These are phyloP conservation scores for Penicillium aurantiogriseum DNA, from an alignment of 2,329 filamentous ascomycete species.

Conservation along the genomic window DNA sequence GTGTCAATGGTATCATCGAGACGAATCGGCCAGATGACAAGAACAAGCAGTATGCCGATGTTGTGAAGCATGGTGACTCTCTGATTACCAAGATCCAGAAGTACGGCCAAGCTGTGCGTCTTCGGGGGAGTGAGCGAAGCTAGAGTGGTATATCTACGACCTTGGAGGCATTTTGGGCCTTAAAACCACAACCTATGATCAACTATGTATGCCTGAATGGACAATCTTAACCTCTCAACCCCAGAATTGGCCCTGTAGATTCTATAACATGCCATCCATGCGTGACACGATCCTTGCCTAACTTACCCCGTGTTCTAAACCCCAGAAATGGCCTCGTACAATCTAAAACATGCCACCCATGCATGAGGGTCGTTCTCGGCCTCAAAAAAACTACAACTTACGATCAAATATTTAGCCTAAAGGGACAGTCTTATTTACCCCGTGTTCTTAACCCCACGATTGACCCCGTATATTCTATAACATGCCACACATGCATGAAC, in stretches of 20 bases:
- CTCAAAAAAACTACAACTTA: conserved; percentile 3
- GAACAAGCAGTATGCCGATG: conserved; percentile 99
- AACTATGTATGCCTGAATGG: conserved; percentile 10
- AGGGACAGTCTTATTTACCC: conserved; percentile 2
- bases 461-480: neutral
- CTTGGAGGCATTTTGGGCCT: conserved; percentile 7
- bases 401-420: conserved; percentile 8
- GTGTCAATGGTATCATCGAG: conserved; percentile 94
- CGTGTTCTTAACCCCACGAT: neutral
- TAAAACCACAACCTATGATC: conserved; percentile 6
- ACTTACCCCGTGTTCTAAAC: no score
- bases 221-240: conserved; percentile 2
- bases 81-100: conserved; percentile 99
- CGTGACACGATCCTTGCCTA: neutral
- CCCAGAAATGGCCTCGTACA: no score
- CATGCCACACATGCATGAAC: neutral
- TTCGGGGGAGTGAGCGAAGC: conserved; percentile 91
- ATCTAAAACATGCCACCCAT: no score
- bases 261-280: neutral
- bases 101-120: conserved; percentile 92
- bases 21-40: conserved; percentile 97
- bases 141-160: conserved; percentile 39
- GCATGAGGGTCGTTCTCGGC: neutral
- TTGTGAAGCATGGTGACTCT: conserved; percentile 95
- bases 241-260: neutral